Conservation (phyloP, 1,284 basidiomycete genomes). For the Heliocybe sulcata region DNA sequence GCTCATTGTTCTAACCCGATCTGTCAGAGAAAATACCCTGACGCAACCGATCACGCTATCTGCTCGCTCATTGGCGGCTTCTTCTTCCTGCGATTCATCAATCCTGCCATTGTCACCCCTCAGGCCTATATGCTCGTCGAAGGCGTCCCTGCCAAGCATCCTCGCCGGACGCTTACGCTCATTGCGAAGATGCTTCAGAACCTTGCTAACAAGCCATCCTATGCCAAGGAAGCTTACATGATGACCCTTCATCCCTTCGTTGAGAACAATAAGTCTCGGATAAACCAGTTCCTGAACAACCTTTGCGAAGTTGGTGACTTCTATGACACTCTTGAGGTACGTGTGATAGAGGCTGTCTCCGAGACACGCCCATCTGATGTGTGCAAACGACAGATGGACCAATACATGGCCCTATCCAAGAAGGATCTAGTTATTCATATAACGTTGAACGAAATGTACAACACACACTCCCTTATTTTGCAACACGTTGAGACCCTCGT, state of each 20-base stretch:
- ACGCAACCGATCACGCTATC: constrained; percentile 95
- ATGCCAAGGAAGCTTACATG: constrained; percentile 98
- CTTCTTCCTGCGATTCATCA: constrained; percentile 99
- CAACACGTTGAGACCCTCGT: constrained; percentile 95
- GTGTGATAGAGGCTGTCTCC: constrained; percentile 11
- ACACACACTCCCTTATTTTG: constrained; percentile 90
- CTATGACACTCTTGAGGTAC: constrained; percentile 95
- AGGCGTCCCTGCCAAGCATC: constrained; percentile 94
- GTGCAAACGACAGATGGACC: constrained; percentile 75
- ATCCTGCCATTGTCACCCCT: constrained; percentile 99
- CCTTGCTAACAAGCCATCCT: constrained; percentile 97
- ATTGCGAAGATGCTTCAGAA: constrained; percentile 99
- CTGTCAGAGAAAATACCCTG: constrained; percentile 90
- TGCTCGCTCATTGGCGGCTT: constrained; percentile 98
- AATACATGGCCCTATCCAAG: constrained; percentile 99
- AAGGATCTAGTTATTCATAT: constrained; percentile 98
- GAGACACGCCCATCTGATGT: neutral
- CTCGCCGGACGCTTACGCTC: constrained; percentile 90
- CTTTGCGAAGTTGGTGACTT: constrained; percentile 99
- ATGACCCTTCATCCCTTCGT: constrained; percentile 97
- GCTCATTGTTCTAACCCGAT: constrained; percentile 5
- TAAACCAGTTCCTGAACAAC: constrained; percentile 95
- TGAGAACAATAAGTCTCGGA: constrained; percentile 95
- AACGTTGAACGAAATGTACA: constrained; percentile 98
- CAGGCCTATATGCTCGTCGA: constrained; percentile 99